Evolutionary conservation across 441 rosid genomes (phyloP).

Genomic region (Gossypium schwendimanii): DNA sequence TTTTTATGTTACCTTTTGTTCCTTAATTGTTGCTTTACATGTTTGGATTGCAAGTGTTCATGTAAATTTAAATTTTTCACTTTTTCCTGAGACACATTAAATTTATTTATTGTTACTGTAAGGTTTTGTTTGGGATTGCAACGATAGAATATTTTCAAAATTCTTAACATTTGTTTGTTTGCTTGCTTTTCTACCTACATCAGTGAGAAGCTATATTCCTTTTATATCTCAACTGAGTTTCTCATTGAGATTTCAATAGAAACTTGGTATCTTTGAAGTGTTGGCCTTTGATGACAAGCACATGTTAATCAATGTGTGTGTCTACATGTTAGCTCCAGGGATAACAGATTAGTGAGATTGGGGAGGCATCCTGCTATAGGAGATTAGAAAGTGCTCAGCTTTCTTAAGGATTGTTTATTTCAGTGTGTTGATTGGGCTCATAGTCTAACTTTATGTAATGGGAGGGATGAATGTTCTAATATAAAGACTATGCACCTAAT

Average conservation of each 20-base stretch:
- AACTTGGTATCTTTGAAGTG: background rate
- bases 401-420: background rate
- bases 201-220: background rate
- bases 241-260: background rate
- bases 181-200: background rate
- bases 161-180: background rate
- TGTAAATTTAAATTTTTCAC: background rate
- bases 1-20: background rate
- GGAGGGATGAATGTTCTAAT: background rate
- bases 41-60: background rate
- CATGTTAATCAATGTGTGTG: background rate
- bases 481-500: background rate
- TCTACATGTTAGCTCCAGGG: background rate
- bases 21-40: background rate
- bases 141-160: background rate
- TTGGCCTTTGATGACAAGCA: background rate
- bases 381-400: background rate
- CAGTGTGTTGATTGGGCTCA: background rate
- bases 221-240: background rate
- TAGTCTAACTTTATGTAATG: background rate
- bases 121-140: constrained; percentile 1
- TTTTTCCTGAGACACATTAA: background rate
- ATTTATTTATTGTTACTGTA: background rate
- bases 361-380: background rate
- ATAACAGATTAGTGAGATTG: background rate